These are phyloP conservation scores for Fusarium paranaense DNA, from an alignment of 2,329 filamentous ascomycete genomes.

Conservation along the genomic window DNA sequence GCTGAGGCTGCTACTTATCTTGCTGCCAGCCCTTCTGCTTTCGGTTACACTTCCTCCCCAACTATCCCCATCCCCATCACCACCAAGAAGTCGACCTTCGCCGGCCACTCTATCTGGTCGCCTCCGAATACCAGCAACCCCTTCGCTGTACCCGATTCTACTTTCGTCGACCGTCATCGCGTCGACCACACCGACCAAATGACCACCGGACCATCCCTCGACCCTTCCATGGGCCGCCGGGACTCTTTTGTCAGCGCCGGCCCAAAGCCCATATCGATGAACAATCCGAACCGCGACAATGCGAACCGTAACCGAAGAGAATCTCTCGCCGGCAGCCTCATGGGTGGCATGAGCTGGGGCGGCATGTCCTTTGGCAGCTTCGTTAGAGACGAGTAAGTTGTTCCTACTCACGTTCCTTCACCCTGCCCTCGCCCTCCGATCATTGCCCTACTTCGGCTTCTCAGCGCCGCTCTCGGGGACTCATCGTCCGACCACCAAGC, in stretches of 20 bases:
- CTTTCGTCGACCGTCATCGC: constrained; percentile 38
- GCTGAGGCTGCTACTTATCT: constrained; percentile 38
- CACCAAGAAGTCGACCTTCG: constrained; percentile 25
- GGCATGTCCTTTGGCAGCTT: constrained; percentile 96
- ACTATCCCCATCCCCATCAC: constrained; percentile 50
- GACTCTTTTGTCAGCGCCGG: constrained; percentile 75
- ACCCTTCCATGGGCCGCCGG: constrained; percentile 68
- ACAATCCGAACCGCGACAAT: constrained; percentile 71
- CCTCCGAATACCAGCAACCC: constrained; percentile 29
- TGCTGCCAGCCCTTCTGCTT: constrained; percentile 29
- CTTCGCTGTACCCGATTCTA: constrained; percentile 42
- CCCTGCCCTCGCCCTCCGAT: constrained; percentile 10
- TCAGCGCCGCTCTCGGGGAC: background rate
- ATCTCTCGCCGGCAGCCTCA: constrained; percentile 72
- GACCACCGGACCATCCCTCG: constrained; percentile 70
- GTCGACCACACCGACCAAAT: constrained; percentile 57
- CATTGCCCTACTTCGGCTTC: constrained; percentile 15
- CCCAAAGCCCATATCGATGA: constrained; percentile 75
- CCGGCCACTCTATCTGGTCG: background rate
- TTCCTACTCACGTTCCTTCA: constrained; percentile 24
- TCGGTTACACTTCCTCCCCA: constrained; percentile 31
- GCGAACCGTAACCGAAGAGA: constrained; percentile 70
- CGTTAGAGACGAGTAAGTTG: constrained; percentile 94
- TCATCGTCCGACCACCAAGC: background rate
- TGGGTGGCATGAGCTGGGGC: constrained; percentile 95